Percentiles rank a stretch among this genome's conserved stretches.
phyloP scores from a whole-genome alignment of 306 rosid species.

The Carpinus fangiana region DNA sequence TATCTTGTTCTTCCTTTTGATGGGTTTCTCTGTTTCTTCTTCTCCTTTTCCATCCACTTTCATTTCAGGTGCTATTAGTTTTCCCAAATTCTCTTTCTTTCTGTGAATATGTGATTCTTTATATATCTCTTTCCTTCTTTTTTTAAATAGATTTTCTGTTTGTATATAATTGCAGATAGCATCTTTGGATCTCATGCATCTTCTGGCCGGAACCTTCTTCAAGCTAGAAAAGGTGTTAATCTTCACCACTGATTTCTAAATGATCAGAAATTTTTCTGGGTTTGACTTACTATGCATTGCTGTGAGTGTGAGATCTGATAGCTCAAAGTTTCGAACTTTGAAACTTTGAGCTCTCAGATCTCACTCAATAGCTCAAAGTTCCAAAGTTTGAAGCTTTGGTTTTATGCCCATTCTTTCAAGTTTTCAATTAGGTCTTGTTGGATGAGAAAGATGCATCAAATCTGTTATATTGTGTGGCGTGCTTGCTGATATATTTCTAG shows the following conservation, averaged over 20 bases:
- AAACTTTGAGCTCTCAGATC: too few species aligned
- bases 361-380: not conserved
- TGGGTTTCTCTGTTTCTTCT: conserved; percentile 45
- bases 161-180: conserved; percentile 42
- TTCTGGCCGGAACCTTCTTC: conserved; percentile 73
- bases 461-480: not conserved
- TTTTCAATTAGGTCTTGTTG: not conserved
- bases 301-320: conserved; percentile 34
- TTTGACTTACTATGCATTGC: not conserved
- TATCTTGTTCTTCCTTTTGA: conserved; percentile 38
- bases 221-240: conserved; percentile 64
- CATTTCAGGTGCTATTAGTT: conserved; percentile 48
- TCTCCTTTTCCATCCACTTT: conserved; percentile 44
- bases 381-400: not conserved
- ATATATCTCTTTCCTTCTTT: not conserved
- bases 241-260: not conserved
- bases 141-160: conserved; percentile 1
- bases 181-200: conserved; percentile 47
- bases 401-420: not conserved
- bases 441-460: not conserved
- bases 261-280: not conserved
- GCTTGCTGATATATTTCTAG: not conserved
- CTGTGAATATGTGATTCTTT: not conserved
- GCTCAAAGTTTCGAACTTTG: not conserved
- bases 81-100: not conserved